Percentiles rank a stretch among this genome's conserved stretches.
Evolutionary conservation across 805 yeast species (phyloP).

Genomic region (Candida silvicultrix): DNA sequence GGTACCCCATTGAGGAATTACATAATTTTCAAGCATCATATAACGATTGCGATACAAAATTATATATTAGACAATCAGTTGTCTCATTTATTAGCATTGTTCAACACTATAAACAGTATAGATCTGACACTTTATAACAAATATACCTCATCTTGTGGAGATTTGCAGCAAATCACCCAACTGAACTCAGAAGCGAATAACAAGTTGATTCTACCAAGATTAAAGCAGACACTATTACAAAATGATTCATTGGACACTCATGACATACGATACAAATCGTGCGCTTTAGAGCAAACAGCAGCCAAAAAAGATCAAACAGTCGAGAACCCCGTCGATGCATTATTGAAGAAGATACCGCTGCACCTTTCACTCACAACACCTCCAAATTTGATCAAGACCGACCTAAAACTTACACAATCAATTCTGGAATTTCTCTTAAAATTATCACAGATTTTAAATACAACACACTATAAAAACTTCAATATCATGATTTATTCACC

Average conservation of each 20-base stretch:
- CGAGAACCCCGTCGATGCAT: slow-evolving; percentile 24
- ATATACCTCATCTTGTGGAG: slow-evolving; percentile 7
- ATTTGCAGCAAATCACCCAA: slow-evolving; percentile 12
- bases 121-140: slow-evolving; percentile 17
- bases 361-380: slow-evolving; percentile 16
- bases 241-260: neutral
- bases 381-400: slow-evolving; percentile 16
- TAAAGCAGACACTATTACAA: slow-evolving; percentile 8
- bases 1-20: slow-evolving; percentile 48
- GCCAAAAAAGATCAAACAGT: slow-evolving; percentile 23
- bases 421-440: slow-evolving; percentile 24
- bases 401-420: slow-evolving; percentile 16
- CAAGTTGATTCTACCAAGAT: slow-evolving; percentile 14
- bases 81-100: slow-evolving; percentile 13
- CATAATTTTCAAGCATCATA: slow-evolving; percentile 51
- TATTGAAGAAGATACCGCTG: slow-evolving; percentile 27
- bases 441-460: slow-evolving; percentile 28
- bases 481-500: slow-evolving; percentile 33
- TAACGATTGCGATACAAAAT: slow-evolving; percentile 41
- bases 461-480: slow-evolving; percentile 32
- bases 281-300: slow-evolving; percentile 20
- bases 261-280: slow-evolving; percentile 14
- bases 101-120: slow-evolving; percentile 16
- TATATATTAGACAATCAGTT: slow-evolving; percentile 20
- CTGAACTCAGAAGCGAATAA: slow-evolving; percentile 13